Percentiles rank a stretch among this genome's conserved stretches.
These are phyloP conservation scores for Stropharia rugosoannulata DNA, from an alignment of 768 basidiomycete species.

Conservation along the genomic window DNA sequence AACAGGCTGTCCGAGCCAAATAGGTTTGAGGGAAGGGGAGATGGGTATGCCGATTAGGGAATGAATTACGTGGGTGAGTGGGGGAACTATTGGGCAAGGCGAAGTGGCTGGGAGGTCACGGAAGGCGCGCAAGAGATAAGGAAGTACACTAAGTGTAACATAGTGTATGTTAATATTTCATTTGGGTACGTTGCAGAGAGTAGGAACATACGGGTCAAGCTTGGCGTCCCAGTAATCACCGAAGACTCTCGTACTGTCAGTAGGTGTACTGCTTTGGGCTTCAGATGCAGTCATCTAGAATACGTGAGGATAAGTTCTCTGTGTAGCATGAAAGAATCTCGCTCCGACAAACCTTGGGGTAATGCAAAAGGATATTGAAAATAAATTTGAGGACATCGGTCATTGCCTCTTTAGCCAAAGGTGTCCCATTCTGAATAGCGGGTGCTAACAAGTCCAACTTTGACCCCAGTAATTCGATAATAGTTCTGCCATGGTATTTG, in stretches of 20 bases:
- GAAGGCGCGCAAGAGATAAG: slow-evolving; percentile 71
- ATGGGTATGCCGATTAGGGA: slow-evolving; percentile 79
- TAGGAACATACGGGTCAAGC: slow-evolving; percentile 59
- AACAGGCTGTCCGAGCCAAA: slow-evolving; percentile 60
- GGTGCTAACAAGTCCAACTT: slow-evolving; percentile 60
- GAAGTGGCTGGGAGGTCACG: slow-evolving; percentile 61
- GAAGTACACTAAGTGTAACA: slow-evolving; percentile 52
- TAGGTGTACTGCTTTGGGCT: slow-evolving; percentile 33
- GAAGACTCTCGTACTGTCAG: slow-evolving; percentile 47
- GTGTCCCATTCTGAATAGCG: slow-evolving; percentile 47
- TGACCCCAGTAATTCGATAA: slow-evolving; percentile 58
- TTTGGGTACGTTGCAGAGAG: neutral
- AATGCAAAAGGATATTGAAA: slow-evolving; percentile 80
- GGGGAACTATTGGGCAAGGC: slow-evolving; percentile 63
- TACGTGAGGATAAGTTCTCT: slow-evolving; percentile 2
- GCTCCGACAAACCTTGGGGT: slow-evolving; percentile 61
- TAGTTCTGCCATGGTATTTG: slow-evolving; percentile 53
- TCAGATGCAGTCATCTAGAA: slow-evolving; percentile 43
- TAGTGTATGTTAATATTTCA: neutral
- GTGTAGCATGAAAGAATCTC: neutral
- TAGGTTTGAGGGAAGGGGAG: slow-evolving; percentile 45
- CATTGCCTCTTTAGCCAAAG: slow-evolving; percentile 70
- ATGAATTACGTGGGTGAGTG: slow-evolving; percentile 82
- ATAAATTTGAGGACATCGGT: slow-evolving; percentile 82
- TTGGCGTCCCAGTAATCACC: slow-evolving; percentile 76